phyloP scores from a whole-genome alignment of 345 rosid species.

The Sapria himalayana region DNA sequence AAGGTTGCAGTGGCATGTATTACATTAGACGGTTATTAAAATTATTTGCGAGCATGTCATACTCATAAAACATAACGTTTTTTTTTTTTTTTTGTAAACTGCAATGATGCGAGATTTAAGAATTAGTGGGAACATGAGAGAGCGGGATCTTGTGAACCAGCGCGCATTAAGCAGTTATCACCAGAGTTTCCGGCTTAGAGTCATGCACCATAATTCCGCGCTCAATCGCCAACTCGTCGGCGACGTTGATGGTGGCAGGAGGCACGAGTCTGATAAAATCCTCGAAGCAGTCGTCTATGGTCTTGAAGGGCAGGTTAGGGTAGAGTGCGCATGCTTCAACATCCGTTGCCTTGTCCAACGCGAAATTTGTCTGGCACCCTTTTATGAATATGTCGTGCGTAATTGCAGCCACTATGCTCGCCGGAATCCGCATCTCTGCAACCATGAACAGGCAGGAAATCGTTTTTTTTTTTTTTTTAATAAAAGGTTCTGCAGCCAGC shows the following conservation, averaged over 20 bases:
- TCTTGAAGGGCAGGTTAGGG: constrained; percentile 7
- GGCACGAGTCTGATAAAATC: constrained; percentile 8
- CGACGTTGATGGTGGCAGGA: no score
- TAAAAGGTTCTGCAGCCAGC: not conserved
- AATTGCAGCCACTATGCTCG: constrained; percentile 13
- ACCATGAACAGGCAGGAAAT: not conserved
- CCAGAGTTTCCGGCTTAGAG: constrained; percentile 2
- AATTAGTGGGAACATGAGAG: no score
- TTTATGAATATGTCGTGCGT: constrained; percentile 20
- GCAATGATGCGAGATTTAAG: no score
- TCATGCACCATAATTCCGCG: not conserved
- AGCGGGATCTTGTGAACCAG: no score
- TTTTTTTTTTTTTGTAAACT: no score
- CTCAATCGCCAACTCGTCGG: no score
- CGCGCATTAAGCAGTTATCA: constrained; percentile 3
- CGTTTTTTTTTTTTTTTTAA: not conserved
- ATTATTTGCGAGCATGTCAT: no score
- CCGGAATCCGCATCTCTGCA: constrained; percentile 18
- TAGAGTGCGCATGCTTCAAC: constrained; percentile 11
- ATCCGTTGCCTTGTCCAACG: constrained; percentile 9
- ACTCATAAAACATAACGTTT: no score
- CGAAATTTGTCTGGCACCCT: constrained; percentile 15
- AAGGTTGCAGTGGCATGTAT: no score
- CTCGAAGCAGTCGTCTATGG: constrained; percentile 14
- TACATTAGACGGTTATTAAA: no score